Conservation (phyloP, 2,329 filamentous ascomycete species). For the Penicillium sp. region DNA sequence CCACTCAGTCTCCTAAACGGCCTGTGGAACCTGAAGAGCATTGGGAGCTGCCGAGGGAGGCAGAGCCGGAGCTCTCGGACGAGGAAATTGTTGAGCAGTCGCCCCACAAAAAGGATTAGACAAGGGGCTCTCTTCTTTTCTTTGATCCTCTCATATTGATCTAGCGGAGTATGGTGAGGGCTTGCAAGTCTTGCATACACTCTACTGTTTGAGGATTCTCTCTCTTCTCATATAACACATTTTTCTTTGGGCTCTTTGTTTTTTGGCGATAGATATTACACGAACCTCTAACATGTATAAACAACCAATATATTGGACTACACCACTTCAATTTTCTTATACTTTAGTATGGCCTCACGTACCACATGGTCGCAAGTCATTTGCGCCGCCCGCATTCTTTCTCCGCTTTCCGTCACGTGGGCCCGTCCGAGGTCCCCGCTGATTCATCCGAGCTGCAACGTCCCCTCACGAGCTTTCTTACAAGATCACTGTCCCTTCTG, state of each 20-base stretch:
- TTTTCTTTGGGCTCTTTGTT: constrained; percentile 1
- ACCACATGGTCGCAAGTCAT: neutral
- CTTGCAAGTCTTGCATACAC: constrained; percentile 1
- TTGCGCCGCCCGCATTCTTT: neutral
- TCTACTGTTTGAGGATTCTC: constrained; percentile 4
- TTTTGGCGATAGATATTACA: constrained; percentile 16
- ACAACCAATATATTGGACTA: constrained; percentile 7
- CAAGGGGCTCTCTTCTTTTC: neutral
- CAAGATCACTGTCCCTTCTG: neutral
- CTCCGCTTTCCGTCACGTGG: constrained; percentile 12
- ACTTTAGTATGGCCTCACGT: neutral
- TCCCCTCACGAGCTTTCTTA: neutral
- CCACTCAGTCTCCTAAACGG: constrained; percentile 25
- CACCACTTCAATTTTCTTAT: neutral
- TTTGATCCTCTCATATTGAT: neutral
- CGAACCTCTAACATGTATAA: constrained; percentile 16
- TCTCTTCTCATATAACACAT: constrained; percentile 12
- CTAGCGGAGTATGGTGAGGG: constrained; percentile 1
- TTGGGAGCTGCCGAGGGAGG: constrained; percentile 45
- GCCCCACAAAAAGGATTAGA: constrained; percentile 20
- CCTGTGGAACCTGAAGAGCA: constrained; percentile 51
- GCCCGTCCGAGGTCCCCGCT: constrained; percentile 7
- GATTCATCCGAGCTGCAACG: constrained; percentile 12
- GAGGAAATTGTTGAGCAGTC: constrained; percentile 28
- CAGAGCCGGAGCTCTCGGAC: constrained; percentile 35